Conservation (phyloP, 2,329 filamentous ascomycete genomes). For the Exophiala calicioides region DNA sequence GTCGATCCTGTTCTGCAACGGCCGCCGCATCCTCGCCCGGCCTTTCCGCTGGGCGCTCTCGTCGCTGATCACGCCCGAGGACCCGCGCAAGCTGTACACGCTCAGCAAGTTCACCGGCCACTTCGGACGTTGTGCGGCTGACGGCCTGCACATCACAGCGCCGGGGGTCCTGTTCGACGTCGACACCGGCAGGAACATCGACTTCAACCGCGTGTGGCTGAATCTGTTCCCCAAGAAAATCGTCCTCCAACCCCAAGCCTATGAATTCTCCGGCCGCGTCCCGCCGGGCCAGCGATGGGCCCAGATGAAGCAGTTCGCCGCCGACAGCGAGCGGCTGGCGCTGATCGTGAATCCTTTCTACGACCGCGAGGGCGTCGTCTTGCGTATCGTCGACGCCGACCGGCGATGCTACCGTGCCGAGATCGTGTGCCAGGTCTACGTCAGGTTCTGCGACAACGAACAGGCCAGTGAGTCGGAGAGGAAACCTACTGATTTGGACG, state of each 20-base stretch:
- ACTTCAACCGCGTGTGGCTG: slow-evolving; percentile 4
- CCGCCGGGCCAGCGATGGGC: not conserved
- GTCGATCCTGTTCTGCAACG: slow-evolving; percentile 3
- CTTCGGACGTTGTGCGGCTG: slow-evolving; percentile 1
- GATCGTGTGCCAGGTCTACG: not conserved
- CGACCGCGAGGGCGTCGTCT: slow-evolving; percentile 6
- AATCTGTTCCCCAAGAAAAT: not conserved
- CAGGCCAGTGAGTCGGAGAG: too few species aligned
- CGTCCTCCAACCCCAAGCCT: not conserved
- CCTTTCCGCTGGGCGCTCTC: slow-evolving; percentile 4
- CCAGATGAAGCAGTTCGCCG: not conserved
- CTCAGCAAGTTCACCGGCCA: slow-evolving; percentile 5
- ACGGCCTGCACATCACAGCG: not conserved
- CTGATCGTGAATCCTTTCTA: not conserved
- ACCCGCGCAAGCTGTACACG: slow-evolving; percentile 3
- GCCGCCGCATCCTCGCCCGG: not conserved
- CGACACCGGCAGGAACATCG: not conserved
- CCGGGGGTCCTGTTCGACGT: not conserved
- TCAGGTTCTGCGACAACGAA: too few species aligned
- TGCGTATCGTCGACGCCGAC: not conserved
- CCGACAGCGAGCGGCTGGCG: not conserved
- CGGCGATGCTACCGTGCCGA: not conserved
- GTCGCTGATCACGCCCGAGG: slow-evolving; percentile 1
- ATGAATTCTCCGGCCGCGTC: not conserved
- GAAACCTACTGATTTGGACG: too few species aligned